Conservation (phyloP, 768 basidiomycete species). For the Tulasnella sp. region DNA sequence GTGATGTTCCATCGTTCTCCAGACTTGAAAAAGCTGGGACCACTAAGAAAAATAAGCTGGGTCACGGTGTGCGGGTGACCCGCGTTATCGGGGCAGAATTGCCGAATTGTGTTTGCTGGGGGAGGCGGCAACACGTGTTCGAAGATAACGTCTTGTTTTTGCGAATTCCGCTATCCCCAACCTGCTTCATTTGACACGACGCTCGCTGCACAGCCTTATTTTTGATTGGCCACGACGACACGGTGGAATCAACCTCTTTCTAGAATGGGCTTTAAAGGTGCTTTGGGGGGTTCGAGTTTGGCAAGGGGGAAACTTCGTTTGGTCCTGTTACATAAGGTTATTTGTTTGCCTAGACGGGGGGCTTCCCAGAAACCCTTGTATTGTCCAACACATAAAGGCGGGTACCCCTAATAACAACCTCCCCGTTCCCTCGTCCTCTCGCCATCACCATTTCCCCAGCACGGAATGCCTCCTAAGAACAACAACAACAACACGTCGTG, state of each 20-base stretch:
- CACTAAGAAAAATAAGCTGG: not conserved
- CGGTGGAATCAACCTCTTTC: not conserved
- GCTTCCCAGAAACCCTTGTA: not conserved
- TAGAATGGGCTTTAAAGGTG: not conserved
- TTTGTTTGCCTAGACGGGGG: no score
- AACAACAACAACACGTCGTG: no score
- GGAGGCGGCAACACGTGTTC: not conserved
- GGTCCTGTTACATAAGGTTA: not conserved
- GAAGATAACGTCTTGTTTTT: not conserved
- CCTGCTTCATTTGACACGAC: not conserved
- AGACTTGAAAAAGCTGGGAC: not conserved
- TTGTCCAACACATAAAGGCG: not conserved
- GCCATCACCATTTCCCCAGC: no score
- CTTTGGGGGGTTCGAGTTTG: not conserved
- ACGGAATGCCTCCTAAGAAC: not conserved
- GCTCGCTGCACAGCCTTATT: not conserved
- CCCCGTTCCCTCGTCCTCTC: no score
- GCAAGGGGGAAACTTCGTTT: not conserved
- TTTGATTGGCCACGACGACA: not conserved
- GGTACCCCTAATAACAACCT: no score
- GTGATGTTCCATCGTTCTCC: not conserved
- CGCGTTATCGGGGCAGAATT: not conserved
- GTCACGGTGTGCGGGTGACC: not conserved
- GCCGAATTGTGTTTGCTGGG: not conserved
- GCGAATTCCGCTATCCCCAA: not conserved